Evolutionary conservation across 768 basidiomycete species (phyloP).

Genomic region (Hygrophorus pudorinus): DNA sequence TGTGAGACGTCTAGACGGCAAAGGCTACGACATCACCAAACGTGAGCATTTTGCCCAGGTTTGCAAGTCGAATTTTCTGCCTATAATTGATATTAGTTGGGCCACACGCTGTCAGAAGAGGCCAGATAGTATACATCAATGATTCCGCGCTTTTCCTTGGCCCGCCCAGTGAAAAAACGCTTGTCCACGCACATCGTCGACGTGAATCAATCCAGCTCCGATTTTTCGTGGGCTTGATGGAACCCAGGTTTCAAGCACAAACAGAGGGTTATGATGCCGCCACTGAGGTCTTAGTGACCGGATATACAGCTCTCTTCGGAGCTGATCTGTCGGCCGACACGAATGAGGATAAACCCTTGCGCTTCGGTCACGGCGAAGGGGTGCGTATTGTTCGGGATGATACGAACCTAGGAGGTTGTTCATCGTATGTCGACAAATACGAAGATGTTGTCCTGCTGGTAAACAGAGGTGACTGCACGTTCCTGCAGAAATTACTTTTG

Average conservation of each 20-base stretch:
- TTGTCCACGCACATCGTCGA: slow-evolving; percentile 7
- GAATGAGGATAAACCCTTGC: slow-evolving; percentile 19
- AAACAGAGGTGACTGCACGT: slow-evolving; percentile 77
- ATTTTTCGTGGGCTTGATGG: slow-evolving; percentile 43
- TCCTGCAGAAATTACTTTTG: slow-evolving; percentile 68
- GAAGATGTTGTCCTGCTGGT: slow-evolving; percentile 49
- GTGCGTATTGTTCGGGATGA: slow-evolving; percentile 43
- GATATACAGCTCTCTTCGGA: slow-evolving; percentile 63
- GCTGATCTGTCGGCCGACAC: slow-evolving; percentile 38
- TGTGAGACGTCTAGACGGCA: slow-evolving; percentile 70
- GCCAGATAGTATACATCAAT: slow-evolving; percentile 75
- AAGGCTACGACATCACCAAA: slow-evolving; percentile 79
- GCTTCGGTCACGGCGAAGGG: slow-evolving; percentile 42
- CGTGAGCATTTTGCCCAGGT: slow-evolving; percentile 33
- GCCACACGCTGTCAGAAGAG: slow-evolving; percentile 67
- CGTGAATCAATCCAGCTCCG: slow-evolving; percentile 41
- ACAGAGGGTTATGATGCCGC: slow-evolving; percentile 21
- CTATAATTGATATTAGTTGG: slow-evolving; percentile 44
- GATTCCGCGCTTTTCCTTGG: slow-evolving; percentile 41
- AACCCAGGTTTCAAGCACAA: slow-evolving; percentile 34
- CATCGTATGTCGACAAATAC: slow-evolving; percentile 38
- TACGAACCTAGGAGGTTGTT: slow-evolving; percentile 51
- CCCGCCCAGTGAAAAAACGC: slow-evolving; percentile 13
- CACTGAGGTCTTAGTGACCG: slow-evolving; percentile 43
- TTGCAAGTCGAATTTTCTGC: slow-evolving; percentile 4